phyloP scores from a whole-genome alignment of 805 yeast species.

The Candida ponderosae region DNA sequence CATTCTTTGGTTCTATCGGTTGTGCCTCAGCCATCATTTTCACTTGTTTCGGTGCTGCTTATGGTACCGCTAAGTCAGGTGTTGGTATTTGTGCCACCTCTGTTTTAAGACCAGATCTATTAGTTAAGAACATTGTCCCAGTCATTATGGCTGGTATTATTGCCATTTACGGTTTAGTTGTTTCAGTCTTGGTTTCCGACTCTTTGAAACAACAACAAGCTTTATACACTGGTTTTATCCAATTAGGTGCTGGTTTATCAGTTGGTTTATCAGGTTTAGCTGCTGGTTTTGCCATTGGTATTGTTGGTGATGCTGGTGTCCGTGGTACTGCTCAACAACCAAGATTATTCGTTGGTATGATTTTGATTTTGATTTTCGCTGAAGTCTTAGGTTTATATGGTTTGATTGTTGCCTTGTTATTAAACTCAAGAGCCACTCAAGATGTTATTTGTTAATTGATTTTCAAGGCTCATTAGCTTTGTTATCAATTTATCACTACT shows the following conservation, averaged over 20 bases:
- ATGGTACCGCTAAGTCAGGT: slow-evolving; percentile 99
- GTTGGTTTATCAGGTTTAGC: slow-evolving; percentile 97
- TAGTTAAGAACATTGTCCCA: slow-evolving; percentile 91
- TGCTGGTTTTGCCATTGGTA: slow-evolving; percentile 98
- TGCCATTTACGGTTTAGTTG: slow-evolving; percentile 97
- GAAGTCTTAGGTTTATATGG: slow-evolving; percentile 99
- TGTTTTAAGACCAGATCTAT: slow-evolving; percentile 93
- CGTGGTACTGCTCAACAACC: slow-evolving; percentile 98
- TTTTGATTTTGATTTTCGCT: slow-evolving; percentile 95
- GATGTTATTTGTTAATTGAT: slow-evolving; percentile 67
- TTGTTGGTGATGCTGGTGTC: slow-evolving; percentile 99
- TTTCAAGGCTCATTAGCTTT: too few species aligned
- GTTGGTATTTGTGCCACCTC: slow-evolving; percentile 99
- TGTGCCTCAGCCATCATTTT: slow-evolving; percentile 99
- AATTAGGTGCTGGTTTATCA: slow-evolving; percentile 95
- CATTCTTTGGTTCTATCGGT: slow-evolving; percentile 98
- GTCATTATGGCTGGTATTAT: slow-evolving; percentile 99
- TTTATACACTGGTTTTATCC: slow-evolving; percentile 94
- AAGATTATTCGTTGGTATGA: slow-evolving; percentile 96
- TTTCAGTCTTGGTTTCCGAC: slow-evolving; percentile 88
- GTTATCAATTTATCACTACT: too few species aligned
- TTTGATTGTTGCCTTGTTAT: slow-evolving; percentile 92
- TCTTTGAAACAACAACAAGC: slow-evolving; percentile 87
- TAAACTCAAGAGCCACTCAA: slow-evolving; percentile 96
- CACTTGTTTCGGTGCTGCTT: slow-evolving; percentile 98